Percentiles rank a stretch among this genome's conserved stretches.
These are phyloP conservation scores for Parachaetomium inaequale DNA, from an alignment of 495 filamentous ascomycete species.

Conservation along the genomic window DNA sequence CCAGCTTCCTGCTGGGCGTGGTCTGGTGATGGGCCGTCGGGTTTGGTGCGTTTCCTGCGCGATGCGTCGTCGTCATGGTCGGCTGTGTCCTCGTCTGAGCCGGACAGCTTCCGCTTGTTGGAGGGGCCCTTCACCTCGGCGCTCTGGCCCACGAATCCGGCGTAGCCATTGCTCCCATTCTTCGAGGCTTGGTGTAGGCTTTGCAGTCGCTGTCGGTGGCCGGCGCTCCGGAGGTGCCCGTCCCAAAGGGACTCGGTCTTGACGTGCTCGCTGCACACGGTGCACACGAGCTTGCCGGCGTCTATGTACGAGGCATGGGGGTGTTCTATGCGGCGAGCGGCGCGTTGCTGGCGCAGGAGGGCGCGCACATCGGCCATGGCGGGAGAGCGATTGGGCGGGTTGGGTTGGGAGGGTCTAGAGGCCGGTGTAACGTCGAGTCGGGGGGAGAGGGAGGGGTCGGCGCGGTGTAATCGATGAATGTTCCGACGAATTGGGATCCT, in stretches of 20 bases:
- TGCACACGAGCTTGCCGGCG: slow-evolving; percentile 57
- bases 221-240: slow-evolving; percentile 47
- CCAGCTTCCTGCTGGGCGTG: slow-evolving; percentile 3
- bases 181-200: slow-evolving; percentile 17
- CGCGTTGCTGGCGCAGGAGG: slow-evolving; percentile 76
- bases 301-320: slow-evolving; percentile 60
- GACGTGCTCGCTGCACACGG: slow-evolving; percentile 54
- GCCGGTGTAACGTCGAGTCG: neutral
- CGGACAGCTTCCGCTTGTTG: slow-evolving; percentile 43
- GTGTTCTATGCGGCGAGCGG: slow-evolving; percentile 67
- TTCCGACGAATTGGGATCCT: neutral
- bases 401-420: neutral
- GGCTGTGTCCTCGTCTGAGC: slow-evolving; percentile 36
- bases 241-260: slow-evolving; percentile 63
- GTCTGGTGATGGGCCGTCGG: slow-evolving; percentile 25
- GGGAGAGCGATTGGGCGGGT: neutral
- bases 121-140: neutral
- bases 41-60: slow-evolving; percentile 43
- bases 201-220: slow-evolving; percentile 45
- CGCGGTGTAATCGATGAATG: neutral
- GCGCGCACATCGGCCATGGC: slow-evolving; percentile 81
- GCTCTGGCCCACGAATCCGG: slow-evolving; percentile 14
- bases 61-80: slow-evolving; percentile 37
- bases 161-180: slow-evolving; percentile 17
- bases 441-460: neutral